Evolutionary conservation across 257 asterid species (phyloP).

Genomic region (Solanum chiquidenum): DNA sequence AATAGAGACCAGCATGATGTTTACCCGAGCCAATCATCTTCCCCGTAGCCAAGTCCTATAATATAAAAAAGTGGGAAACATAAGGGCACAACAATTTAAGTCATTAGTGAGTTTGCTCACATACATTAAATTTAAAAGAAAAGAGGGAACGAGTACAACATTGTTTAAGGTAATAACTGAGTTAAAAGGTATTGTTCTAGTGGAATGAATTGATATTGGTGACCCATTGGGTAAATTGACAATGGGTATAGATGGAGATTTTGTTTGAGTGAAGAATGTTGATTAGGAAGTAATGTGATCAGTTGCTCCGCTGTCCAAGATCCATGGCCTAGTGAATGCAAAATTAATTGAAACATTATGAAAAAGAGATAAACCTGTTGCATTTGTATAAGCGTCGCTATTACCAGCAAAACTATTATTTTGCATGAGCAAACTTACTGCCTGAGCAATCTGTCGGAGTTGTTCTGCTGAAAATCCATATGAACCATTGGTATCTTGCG

Average conservation of each 20-base stretch:
- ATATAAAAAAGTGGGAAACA: neutral
- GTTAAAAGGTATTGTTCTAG: neutral
- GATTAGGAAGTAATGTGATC: too few relatives aligned
- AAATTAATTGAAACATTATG: neutral
- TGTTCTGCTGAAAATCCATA: neutral
- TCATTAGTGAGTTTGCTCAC: neutral
- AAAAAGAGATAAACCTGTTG: neutral
- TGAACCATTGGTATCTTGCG: neutral
- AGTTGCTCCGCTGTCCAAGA: too few relatives aligned
- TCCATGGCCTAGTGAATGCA: neutral
- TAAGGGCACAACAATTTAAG: neutral
- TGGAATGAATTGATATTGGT: too few relatives aligned
- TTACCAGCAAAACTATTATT: neutral
- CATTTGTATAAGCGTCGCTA: neutral
- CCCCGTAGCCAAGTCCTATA: neutral
- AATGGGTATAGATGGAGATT: too few relatives aligned
- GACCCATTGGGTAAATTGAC: too few relatives aligned
- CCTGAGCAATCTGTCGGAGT: too few relatives aligned
- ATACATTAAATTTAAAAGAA: neutral
- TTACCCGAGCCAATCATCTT: conserved; percentile 7
- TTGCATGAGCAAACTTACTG: neutral
- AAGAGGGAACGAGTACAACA: neutral
- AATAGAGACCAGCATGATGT: neutral
- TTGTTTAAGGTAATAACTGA: neutral
- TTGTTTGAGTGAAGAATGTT: too few relatives aligned